Evolutionary conservation across 2,329 filamentous ascomycete species (phyloP).

Genomic region (Mycosphaerella arachidis): DNA sequence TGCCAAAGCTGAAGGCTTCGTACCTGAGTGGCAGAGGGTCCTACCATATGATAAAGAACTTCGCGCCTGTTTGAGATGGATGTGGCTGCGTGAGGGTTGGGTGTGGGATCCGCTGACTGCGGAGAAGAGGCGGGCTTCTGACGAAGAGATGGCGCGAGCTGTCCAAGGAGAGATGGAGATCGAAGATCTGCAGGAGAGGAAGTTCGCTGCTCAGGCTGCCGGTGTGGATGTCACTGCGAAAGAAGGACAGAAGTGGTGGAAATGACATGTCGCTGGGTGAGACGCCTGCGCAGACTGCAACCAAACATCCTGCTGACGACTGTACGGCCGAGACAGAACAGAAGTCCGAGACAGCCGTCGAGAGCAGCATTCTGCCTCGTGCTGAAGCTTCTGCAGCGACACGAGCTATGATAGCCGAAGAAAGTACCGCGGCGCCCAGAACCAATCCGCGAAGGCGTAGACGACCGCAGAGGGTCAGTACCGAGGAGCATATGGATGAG

Average conservation of each 20-base stretch:
- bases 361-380: too few species aligned
- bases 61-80: conserved; percentile 80
- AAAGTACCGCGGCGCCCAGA: too few species aligned
- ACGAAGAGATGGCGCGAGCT: conserved; percentile 54
- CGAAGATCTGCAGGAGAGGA: conserved; percentile 25
- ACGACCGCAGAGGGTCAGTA: too few species aligned
- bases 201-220: conserved; percentile 26
- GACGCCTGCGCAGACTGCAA: neutral
- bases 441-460: too few species aligned
- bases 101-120: conserved; percentile 73
- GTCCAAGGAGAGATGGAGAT: conserved; percentile 52
- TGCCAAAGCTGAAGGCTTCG: conserved; percentile 48
- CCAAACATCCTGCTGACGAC: neutral
- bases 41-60: conserved; percentile 81
- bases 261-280: neutral
- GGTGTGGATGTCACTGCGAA: conserved; percentile 9
- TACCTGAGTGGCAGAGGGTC: conserved; percentile 89
- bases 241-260: conserved; percentile 9
- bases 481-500: too few species aligned
- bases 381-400: too few species aligned
- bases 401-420: too few species aligned
- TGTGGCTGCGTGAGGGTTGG: conserved; percentile 85
- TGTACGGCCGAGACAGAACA: too few species aligned
- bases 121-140: conserved; percentile 51
- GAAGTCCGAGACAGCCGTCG: too few species aligned